phyloP scores from a whole-genome alignment of 371 early-diverging fungal genomes.

The Rhizopus arrhizus region DNA sequence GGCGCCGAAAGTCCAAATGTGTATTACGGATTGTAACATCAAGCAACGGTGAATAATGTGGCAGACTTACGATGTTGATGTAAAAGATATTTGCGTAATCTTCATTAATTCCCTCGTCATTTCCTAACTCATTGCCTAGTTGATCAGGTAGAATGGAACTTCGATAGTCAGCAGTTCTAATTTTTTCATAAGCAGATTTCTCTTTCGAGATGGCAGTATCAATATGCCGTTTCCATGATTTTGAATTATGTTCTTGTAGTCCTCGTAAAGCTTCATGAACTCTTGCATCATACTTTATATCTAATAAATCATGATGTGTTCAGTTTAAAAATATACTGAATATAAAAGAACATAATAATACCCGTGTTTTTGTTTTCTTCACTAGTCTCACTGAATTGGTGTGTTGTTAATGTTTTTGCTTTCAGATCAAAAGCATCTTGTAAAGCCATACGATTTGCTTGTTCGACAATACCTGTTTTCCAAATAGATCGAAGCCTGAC shows the following conservation, averaged over 20 bases:
- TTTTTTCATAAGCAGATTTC: slow-evolving; percentile 18
- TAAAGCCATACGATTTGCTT: slow-evolving; percentile 47
- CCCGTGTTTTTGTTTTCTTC: slow-evolving; percentile 14
- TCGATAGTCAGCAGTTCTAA: slow-evolving; percentile 24
- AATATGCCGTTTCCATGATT: slow-evolving; percentile 54
- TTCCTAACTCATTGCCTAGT: slow-evolving; percentile 20
- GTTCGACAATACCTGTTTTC: slow-evolving; percentile 55
- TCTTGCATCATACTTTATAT: slow-evolving; percentile 9
- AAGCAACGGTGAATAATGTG: slow-evolving; percentile 48
- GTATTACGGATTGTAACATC: slow-evolving; percentile 44
- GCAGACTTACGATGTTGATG: slow-evolving; percentile 30
- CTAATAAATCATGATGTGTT: background rate
- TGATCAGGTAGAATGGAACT: slow-evolving; percentile 15
- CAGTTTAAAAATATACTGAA: background rate
- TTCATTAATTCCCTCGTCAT: slow-evolving; percentile 10
- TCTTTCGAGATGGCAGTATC: slow-evolving; percentile 33
- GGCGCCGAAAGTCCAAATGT: slow-evolving; percentile 35
- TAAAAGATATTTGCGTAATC: slow-evolving; percentile 24
- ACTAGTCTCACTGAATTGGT: slow-evolving; percentile 5
- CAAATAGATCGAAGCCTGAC: slow-evolving; percentile 51
- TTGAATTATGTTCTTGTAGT: slow-evolving; percentile 61
- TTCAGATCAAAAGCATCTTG: slow-evolving; percentile 63
- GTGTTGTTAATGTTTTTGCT: slow-evolving; percentile 43
- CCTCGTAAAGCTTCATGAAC: slow-evolving; percentile 61
- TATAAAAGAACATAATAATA: background rate